phyloP scores from a whole-genome alignment of 2,329 filamentous ascomycete genomes.

The Microdochium paspali region DNA sequence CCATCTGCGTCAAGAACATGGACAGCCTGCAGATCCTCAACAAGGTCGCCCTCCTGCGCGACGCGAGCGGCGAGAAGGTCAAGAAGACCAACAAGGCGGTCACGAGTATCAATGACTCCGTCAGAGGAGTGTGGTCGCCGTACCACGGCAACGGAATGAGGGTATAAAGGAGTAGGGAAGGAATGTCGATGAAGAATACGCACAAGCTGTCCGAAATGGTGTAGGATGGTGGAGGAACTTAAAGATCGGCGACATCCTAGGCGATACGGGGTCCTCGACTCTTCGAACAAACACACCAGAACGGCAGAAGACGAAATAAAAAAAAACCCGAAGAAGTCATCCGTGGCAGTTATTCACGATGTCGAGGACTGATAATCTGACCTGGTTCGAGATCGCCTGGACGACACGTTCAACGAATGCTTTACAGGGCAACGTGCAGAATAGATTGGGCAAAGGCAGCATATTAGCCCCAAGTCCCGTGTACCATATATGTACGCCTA shows the following conservation, averaged over 20 bases:
- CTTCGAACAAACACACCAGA: too few species aligned
- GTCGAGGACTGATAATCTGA: too few species aligned
- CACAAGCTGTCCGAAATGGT: too few species aligned
- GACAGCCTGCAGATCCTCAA: conserved; percentile 70
- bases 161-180: conserved; percentile 28
- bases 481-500: not conserved
- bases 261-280: too few species aligned
- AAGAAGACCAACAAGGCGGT: conserved; percentile 55
- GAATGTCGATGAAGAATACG: too few species aligned
- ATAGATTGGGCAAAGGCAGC: not conserved
- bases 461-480: not conserved
- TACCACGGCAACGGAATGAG: conserved; percentile 52
- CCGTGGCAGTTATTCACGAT: too few species aligned
- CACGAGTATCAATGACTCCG: conserved; percentile 53
- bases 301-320: too few species aligned
- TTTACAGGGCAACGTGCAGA: not conserved
- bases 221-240: too few species aligned
- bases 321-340: too few species aligned
- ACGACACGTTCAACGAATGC: too few species aligned
- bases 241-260: too few species aligned
- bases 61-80: conserved; percentile 68
- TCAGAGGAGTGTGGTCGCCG: conserved; percentile 62
- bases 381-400: too few species aligned
- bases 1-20: conserved; percentile 83
- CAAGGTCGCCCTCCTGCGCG: conserved; percentile 66